These are phyloP conservation scores for Westerdykella ornata DNA, from an alignment of 2,329 filamentous ascomycete genomes.

Conservation along the genomic window DNA sequence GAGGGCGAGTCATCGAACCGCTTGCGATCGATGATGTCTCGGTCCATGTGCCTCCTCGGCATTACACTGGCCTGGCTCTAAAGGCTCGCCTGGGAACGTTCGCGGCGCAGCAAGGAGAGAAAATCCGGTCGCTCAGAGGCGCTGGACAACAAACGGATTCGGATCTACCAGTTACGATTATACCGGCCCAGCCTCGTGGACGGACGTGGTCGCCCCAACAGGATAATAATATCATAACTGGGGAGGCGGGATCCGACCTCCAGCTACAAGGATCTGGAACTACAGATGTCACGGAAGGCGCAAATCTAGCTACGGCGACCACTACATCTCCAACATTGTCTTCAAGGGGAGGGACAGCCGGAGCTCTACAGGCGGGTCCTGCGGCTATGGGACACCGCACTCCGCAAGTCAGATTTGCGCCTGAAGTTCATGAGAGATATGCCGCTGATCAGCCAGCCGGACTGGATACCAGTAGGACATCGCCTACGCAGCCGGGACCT, in stretches of 20 bases:
- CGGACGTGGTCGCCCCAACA: conserved; percentile 49
- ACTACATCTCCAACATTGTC: conserved; percentile 1
- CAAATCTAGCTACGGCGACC: conserved; percentile 6
- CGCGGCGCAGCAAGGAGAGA: conserved; percentile 45
- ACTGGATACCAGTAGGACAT: background rate
- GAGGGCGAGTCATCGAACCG: conserved; percentile 47
- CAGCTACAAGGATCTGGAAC: conserved; percentile 5
- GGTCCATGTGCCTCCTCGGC: conserved; percentile 37
- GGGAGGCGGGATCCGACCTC: background rate
- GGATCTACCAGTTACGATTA: conserved; percentile 53
- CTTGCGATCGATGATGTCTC: conserved; percentile 30
- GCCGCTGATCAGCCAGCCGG: conserved; percentile 8
- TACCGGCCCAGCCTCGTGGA: conserved; percentile 52
- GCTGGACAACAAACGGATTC: conserved; percentile 30
- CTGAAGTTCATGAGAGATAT: conserved; percentile 13
- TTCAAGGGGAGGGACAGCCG: conserved; percentile 1
- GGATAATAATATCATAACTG: background rate
- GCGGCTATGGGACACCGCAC: conserved; percentile 8
- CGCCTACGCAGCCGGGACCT: conserved; percentile 2
- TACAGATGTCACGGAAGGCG: conserved; percentile 5
- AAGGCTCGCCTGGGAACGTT: conserved; percentile 44
- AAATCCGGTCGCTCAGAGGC: conserved; percentile 37
- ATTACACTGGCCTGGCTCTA: conserved; percentile 41
- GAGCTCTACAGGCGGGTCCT: background rate
- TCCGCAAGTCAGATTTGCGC: conserved; percentile 23